Base-by-base conservation (phyloP, 1,139 yeast species). In the Meyerozyma elateridarum region DNA sequence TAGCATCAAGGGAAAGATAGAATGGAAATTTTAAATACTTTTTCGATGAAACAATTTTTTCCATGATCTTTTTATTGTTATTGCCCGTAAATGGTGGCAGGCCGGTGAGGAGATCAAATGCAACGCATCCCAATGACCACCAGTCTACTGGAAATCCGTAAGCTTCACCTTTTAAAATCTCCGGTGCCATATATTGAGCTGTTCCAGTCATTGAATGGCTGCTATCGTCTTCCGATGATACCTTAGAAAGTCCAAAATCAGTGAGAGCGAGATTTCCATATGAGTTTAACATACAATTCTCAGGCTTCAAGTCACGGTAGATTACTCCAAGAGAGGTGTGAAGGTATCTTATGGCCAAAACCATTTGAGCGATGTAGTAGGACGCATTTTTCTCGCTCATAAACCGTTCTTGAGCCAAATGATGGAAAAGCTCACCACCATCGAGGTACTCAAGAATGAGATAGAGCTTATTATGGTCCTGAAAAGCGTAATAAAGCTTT, bases 131-230 rank as follows among this genome's bases (percentile, higher is more conserved):
- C 19, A 91, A 64, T 0, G 96, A 87, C 94, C 97, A 91, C 95
- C 96, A 91, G 53, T 91, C 98, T 8, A 93, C 96, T 7, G 79
- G 72, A 42, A 74, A 80, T 42, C 88, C 91, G 52, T 91, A 91
- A n/a, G 82, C 79, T 41, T 81, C 77, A 16, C 96, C 96, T 33
- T 75, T 76, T 17, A 91, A 60, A 20, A 91, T 84, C 54, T 91
- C 97, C 1, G 98, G 98, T 0, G 97, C 97, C 85, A 89, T 88
- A 53, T 88, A 89, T 56, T 88, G 96, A 0, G 95, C 94, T 0
- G 96, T 89, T 0, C 97, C 98, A 20, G 88, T 82, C 51, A 89
- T 76, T 2, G 96, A 80, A 46, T 75, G 83, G 33, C 70, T 62
- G 37, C 51, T 45, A 38, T 60, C 61, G 15, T 54, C 59, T 27